Base-by-base conservation (phyloP, 176 grass and related monocot genomes). In the Carex kokanica region DNA sequence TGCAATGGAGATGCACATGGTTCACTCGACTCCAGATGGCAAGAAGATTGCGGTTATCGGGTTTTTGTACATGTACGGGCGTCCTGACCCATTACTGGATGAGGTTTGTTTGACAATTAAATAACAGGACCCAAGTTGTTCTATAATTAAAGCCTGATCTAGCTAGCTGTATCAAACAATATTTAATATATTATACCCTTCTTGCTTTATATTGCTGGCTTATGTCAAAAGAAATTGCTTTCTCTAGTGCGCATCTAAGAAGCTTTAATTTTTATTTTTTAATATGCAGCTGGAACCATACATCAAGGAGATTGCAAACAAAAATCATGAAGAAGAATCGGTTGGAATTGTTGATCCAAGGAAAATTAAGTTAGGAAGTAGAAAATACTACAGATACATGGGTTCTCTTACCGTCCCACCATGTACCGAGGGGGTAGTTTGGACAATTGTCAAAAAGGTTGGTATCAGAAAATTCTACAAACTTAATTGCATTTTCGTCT, bases 401-500 rank as follows among this genome's bases (percentile, higher is more conserved):
- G 94, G 94, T 3, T 97, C 94, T 2, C 92, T 97, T 63, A 97
- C 91, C 45, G 86, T 86, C 52, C 94, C 91, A 15, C 86, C 85
- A 17, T 94, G 94, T 85, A 86, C 60, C 4, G 90, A 97, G 51
- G 91, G 94, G 15, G 94, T 97, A 69, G 53, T 90, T 78, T 97
- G 94, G 94, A 94, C 91, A 6, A 64, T 97, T 71, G 23, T 88
- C 43, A 84, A 72, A n/a, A 89, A 66, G 86, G 94, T 89, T 67
- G 5, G 82, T 66, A 56, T 20, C 2, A 16, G 64, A 74, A 36
- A 55, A 41, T 31, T 40, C 51, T 27, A 74, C 41, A 15, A 52
- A 4, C 10, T 29, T n/a, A n/a, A n/a, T n/a, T 84, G 4, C 18
- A 49, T 15, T 34, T 69, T 27, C 27, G 27, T 2, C 27, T 27